phyloP scores from a whole-genome alignment of 2,329 filamentous ascomycete species.

The Coniochaeta sp. region DNA sequence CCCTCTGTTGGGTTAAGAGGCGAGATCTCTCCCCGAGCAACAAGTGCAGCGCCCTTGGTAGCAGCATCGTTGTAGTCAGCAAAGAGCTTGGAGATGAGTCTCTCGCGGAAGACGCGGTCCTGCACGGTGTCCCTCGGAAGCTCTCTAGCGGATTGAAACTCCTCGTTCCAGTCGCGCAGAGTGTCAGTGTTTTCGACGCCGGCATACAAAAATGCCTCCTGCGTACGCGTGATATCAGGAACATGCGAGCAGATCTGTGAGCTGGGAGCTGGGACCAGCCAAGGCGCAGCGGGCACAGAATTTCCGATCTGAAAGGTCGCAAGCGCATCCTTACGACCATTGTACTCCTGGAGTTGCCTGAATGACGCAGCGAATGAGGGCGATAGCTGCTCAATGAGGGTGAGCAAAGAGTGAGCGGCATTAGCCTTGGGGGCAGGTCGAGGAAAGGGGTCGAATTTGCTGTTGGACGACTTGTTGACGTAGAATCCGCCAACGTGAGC shows the following conservation, averaged over 20 bases:
- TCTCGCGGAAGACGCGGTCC: slow-evolving; percentile 91
- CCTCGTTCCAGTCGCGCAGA: slow-evolving; percentile 96
- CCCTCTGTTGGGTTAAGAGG: slow-evolving; percentile 92
- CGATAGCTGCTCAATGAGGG: slow-evolving; percentile 70
- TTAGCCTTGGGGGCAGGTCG: slow-evolving; percentile 69
- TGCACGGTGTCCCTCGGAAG: slow-evolving; percentile 89
- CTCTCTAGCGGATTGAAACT: slow-evolving; percentile 94
- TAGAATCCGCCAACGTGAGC: slow-evolving; percentile 92
- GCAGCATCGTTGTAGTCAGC: slow-evolving; percentile 97
- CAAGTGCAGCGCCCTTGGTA: slow-evolving; percentile 81
- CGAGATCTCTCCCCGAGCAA: slow-evolving; percentile 85
- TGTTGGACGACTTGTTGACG: slow-evolving; percentile 92
- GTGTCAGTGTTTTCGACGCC: slow-evolving; percentile 93
- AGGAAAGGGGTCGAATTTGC: slow-evolving; percentile 88
- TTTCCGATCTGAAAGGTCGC: slow-evolving; percentile 95
- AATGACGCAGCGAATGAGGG: slow-evolving; percentile 76
- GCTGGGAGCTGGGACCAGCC: slow-evolving; percentile 69
- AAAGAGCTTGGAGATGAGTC: slow-evolving; percentile 89
- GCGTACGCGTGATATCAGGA: slow-evolving; percentile 78
- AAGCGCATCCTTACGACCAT: slow-evolving; percentile 77
- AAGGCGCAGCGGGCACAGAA: slow-evolving; percentile 83
- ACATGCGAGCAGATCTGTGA: slow-evolving; percentile 63
- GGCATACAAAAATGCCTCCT: slow-evolving; percentile 84
- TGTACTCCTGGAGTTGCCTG: slow-evolving; percentile 71
- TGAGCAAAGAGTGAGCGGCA: slow-evolving; percentile 78